Base-by-base conservation (phyloP, 202 grass and related monocot species). In the Cymbopogon flexuosus region DNA sequence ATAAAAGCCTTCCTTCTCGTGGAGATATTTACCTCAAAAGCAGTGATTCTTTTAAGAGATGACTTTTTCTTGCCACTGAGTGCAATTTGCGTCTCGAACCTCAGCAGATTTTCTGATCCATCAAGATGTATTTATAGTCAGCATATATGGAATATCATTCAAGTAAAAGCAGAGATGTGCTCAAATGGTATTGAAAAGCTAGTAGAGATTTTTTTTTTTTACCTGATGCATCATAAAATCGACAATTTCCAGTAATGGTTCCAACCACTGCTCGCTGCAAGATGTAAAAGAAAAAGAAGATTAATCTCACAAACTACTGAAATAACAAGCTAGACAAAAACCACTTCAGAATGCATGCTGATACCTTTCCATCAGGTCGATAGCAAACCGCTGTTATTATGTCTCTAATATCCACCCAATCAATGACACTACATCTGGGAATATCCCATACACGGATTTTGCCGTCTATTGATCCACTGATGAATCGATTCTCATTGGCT, bases 381-480 rank as follows among this genome's bases (percentile, higher is more conserved):
- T 94, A 97, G 85, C 89, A 89, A 82, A 94, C 79, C 43, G 91
- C 88, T 59, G 91, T 97, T 21, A 92, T 79, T 60, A 97, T 97
- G 78, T 97, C 91, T 70, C 81, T 90, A 80, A 68, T 72, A 81
- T 97, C 89, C 10, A 71, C 83, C 94, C 94, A 97, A 81, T 97
- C 88, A 27, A 90, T 86, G 81, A 97, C 94, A 22, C 85, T 87
- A 68, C 89, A 69, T 78, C 72, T 76, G 30, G 24, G 19, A 79
- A 94, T 89, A 59, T 89, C 77, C 94, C 94, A 97, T 70, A 92
- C 89, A 78, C 94, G 91, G 43, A 97, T 83, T 92, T 97, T 97
- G 82, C 94, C 94, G 70, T 97, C 94, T 80, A 94, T 94, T 2
- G 94, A 97, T 81, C 94, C 91, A 81, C 79, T 97, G 49, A 97